Evolutionary conservation across 164 flowering plant species (phyloP).

Genomic region (Platanus orientalis): DNA sequence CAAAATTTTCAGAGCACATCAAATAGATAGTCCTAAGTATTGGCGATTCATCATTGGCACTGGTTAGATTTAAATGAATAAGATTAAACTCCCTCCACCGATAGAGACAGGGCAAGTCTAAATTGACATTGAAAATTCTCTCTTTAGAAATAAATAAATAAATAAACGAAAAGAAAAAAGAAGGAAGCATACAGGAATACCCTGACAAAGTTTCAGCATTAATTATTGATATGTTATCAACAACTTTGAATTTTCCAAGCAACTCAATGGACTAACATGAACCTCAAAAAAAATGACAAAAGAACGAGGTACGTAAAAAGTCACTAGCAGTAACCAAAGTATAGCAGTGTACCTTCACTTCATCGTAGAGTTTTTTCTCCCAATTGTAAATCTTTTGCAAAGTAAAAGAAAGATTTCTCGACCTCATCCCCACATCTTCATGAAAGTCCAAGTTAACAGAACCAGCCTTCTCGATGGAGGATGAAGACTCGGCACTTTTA

Average conservation of each 20-base stretch:
- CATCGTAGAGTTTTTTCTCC: constrained; percentile 93
- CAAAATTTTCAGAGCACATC: no score
- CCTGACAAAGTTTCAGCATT: background rate
- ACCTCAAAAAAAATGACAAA: background rate
- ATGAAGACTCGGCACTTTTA: constrained; percentile 35
- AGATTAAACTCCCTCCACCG: background rate
- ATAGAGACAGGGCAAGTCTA: background rate
- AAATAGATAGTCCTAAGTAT: no score
- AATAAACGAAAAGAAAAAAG: background rate
- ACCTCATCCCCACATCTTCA: constrained; percentile 39
- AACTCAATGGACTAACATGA: background rate
- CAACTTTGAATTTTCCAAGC: background rate
- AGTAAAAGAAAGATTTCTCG: constrained; percentile 66
- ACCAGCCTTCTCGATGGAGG: constrained; percentile 30
- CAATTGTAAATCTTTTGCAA: constrained; percentile 75
- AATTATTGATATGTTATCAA: background rate
- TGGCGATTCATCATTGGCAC: background rate
- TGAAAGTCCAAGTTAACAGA: constrained; percentile 34
- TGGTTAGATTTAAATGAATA: background rate
- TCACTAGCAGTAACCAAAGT: background rate
- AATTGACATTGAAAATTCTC: background rate
- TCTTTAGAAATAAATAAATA: no score
- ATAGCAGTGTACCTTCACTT: constrained; percentile 73
- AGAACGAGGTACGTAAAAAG: background rate
- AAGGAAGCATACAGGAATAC: background rate